Percentiles rank a stretch among this genome's conserved stretches.
phyloP scores from a whole-genome alignment of 2,329 filamentous ascomycete genomes.

The Diaporthe caulivora region DNA sequence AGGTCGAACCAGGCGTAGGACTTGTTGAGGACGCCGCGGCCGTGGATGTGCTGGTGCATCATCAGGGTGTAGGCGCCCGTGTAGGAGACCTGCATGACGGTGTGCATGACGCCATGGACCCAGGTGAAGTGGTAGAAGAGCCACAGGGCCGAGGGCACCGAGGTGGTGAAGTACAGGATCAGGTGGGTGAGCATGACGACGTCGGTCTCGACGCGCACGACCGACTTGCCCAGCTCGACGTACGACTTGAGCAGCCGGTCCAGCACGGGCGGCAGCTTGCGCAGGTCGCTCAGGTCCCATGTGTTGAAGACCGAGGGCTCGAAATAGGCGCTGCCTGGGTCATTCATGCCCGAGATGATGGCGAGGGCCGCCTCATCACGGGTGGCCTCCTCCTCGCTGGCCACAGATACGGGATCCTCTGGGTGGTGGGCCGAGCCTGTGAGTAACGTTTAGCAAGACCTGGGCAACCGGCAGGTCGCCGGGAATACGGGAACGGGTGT shows the following conservation, averaged over 20 bases:
- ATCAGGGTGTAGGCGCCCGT: slow-evolving; percentile 82
- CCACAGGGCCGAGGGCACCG: slow-evolving; percentile 75
- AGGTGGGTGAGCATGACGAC: slow-evolving; percentile 85
- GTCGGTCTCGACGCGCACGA: slow-evolving; percentile 77
- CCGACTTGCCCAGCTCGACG: slow-evolving; percentile 62
- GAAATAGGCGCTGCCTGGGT: slow-evolving; percentile 55
- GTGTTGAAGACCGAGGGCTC: slow-evolving; percentile 61
- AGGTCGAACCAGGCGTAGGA: slow-evolving; percentile 69
- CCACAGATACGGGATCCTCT: slow-evolving; percentile 34
- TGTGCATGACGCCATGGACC: slow-evolving; percentile 75
- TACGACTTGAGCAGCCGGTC: slow-evolving; percentile 71
- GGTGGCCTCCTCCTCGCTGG: slow-evolving; percentile 36
- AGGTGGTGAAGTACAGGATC: slow-evolving; percentile 77
- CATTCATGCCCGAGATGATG: slow-evolving; percentile 55
- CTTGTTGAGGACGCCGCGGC: slow-evolving; percentile 74
- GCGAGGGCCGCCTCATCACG: slow-evolving; percentile 50
- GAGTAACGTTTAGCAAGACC: slow-evolving; percentile 24
- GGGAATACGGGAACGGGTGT: slow-evolving; percentile 23
- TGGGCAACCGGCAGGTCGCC: not conserved
- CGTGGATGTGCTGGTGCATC: slow-evolving; percentile 89
- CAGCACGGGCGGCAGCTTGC: slow-evolving; percentile 53
- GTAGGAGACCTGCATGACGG: slow-evolving; percentile 75
- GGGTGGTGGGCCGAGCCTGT: slow-evolving; percentile 21
- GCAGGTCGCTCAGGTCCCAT: slow-evolving; percentile 53
- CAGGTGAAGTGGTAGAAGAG: slow-evolving; percentile 77